Base-by-base conservation (phyloP, 2,329 filamentous ascomycete species). In the Orbilia javanica region DNA sequence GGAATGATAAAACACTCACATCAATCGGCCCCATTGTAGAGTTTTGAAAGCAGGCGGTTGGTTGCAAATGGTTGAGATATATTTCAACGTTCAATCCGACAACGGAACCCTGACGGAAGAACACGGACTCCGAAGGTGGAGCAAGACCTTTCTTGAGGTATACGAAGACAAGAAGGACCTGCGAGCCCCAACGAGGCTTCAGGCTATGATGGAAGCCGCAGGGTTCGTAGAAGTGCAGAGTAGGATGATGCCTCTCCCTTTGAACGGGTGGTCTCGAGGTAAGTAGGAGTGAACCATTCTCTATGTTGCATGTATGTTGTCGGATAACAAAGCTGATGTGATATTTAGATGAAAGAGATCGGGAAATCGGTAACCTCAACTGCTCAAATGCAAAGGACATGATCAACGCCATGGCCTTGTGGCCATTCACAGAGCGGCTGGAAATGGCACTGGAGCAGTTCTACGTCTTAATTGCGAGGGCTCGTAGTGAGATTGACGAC, bases 1-100 rank as follows among this genome's bases (percentile, higher is more conserved):
- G 25, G 22, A 25, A 29, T 25, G 8, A 20, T 66, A 39, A n/a
- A 39, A 60, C 46, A 69, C 78, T 78, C 27, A 79, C 73, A 15
- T 20, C 27, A 44, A 42, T 29, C 18, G 10, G 7, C n/a, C 55
- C 8, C 85, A 83, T 66, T 83, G 80, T 79, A 87, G 89, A 22
- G 87, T 93, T 8, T 85, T 94, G 79, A 91, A 89, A 63, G 91
- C 90, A 4, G 91, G 90, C 1, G 94, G 94, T 0, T 97, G 93
- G 93, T 88, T 92, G 75, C 93, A 97, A 82, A 90, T 97, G 88
- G 89, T 93, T n/a, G 94, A 97, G 82, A 88, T 94, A 81, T 93
- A 96, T 82, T 91, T 91, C 83, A 93, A 93, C 80, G 90, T 93
- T 27, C 94, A 97, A 83, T 97, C 93, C 0, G 90, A 95, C 81